Conservation (phyloP, 371 early-diverging fungal species). For the Mucor irregularis region DNA sequence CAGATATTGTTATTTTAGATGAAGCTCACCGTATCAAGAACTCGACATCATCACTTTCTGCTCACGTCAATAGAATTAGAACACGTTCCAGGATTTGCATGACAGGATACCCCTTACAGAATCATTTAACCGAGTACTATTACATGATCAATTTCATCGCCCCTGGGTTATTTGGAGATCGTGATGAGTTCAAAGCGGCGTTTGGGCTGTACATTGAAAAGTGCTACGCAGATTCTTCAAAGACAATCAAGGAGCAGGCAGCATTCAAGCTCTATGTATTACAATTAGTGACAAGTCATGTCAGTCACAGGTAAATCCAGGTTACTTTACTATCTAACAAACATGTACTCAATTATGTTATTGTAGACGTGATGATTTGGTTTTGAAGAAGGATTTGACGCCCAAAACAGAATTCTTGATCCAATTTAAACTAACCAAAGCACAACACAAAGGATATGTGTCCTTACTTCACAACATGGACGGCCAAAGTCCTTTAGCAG, state of each 20-base stretch:
- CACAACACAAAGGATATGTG: conserved; percentile 60
- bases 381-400: conserved; percentile 61
- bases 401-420: conserved; percentile 72
- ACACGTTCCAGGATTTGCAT: conserved; percentile 73
- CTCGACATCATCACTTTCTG: conserved; percentile 42
- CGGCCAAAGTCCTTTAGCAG: conserved; percentile 4
- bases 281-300: conserved; percentile 12
- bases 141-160: conserved; percentile 74
- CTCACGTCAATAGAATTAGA: conserved; percentile 38
- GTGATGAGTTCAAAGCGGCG: conserved; percentile 53
- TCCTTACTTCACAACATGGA: conserved; percentile 11
- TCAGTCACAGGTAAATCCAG: conserved; percentile 11
- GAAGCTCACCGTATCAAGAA: conserved; percentile 90
- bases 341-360: not conserved
- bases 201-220: conserved; percentile 70
- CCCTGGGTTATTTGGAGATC: conserved; percentile 61
- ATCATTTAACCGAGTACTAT: conserved; percentile 69
- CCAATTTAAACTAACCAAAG: conserved; percentile 52
- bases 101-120: conserved; percentile 91
- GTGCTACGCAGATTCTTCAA: conserved; percentile 61
- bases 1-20: conserved; percentile 77
- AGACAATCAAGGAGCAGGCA: conserved; percentile 38
- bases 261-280: conserved; percentile 11
- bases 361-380: conserved; percentile 45
- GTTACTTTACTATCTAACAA: too few species aligned